These are phyloP conservation scores for Lyophyllum shimeji DNA, from an alignment of 768 basidiomycete species.

Conservation along the genomic window DNA sequence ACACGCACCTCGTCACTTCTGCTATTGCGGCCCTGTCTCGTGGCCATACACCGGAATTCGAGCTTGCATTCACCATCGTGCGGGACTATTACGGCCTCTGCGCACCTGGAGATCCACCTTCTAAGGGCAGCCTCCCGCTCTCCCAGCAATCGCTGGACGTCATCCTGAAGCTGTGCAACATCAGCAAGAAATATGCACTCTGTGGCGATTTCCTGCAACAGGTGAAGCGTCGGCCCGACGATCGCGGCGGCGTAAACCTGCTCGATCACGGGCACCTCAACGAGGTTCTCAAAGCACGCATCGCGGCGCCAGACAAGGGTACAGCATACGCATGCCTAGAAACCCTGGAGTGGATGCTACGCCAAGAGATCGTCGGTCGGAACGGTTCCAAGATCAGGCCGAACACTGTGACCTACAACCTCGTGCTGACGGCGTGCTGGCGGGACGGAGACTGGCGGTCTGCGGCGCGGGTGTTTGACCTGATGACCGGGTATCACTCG, in stretches of 20 bases:
- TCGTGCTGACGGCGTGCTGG: constrained; percentile 67
- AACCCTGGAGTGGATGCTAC: constrained; percentile 68
- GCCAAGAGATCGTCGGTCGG: constrained; percentile 45
- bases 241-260: constrained; percentile 34
- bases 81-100: constrained; percentile 63
- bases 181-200: constrained; percentile 42
- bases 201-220: constrained; percentile 60
- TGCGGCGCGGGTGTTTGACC: constrained; percentile 57
- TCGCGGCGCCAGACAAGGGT: constrained; percentile 37
- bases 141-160: constrained; percentile 48
- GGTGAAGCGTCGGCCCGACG: constrained; percentile 47
- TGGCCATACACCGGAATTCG: constrained; percentile 58
- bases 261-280: constrained; percentile 59
- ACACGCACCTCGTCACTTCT: constrained; percentile 51
- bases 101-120: constrained; percentile 39
- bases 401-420: constrained; percentile 52
- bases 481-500: constrained; percentile 68
- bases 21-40: constrained; percentile 55
- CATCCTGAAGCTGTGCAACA: constrained; percentile 56
- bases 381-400: constrained; percentile 48
- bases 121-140: constrained; percentile 40
- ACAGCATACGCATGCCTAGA: constrained; percentile 52
- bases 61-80: constrained; percentile 65
- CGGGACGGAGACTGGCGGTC: constrained; percentile 61
- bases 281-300: constrained; percentile 56